Base-by-base conservation (phyloP, 2,329 filamentous ascomycete species). In the Knufia fluminis region DNA sequence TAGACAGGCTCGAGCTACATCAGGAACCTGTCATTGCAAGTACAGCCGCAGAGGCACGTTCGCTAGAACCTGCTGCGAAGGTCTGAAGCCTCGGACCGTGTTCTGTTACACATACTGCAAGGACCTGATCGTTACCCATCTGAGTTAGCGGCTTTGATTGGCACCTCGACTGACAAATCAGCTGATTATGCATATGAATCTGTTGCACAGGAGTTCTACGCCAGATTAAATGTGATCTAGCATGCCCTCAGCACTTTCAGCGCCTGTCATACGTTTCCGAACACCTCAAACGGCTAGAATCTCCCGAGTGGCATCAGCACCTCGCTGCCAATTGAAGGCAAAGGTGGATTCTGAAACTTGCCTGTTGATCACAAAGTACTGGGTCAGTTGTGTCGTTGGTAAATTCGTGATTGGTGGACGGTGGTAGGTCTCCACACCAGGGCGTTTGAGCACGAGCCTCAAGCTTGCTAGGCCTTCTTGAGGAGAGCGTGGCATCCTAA, bases 1-100 rank as follows among this genome's bases (percentile, higher is more conserved):
- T 40, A 17, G 4, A 9, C 28, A 40, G 35, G 45, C 35, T 26
- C 20, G 31, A 23, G n/a, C 23, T 48, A 35, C 23, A 23, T 22
- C 17, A 39, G 16, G 12, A 31, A 40, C 19, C 33, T 48, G 45
- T 39, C 45, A 40, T 48, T 28, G 23, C 19, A 16, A 28, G 45
- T 19, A 12, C 35, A 33, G 24, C 36, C 32, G 46, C 28, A 23
- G 46, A 43, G 31, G 4, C 19, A 19, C 38, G 43, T 23, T 49
- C 46, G 46, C 46, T 49, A 49, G 46, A 49, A 49, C n/a, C 16
- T 28, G 36, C 19, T 49, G 39, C 39, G 46, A 49, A 49, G 46
- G 39, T 49, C 28, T 24, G 38, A 33, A 43, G 38, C 46, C n/a
- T 31, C 46, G 38, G 38, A n/a, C 46, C 46, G 46, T 12, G 4